Evolutionary conservation across 257 asterid species (phyloP), one percentile per base, ranked within the genome.

Genomic region (Apocynum venetum): DNA sequence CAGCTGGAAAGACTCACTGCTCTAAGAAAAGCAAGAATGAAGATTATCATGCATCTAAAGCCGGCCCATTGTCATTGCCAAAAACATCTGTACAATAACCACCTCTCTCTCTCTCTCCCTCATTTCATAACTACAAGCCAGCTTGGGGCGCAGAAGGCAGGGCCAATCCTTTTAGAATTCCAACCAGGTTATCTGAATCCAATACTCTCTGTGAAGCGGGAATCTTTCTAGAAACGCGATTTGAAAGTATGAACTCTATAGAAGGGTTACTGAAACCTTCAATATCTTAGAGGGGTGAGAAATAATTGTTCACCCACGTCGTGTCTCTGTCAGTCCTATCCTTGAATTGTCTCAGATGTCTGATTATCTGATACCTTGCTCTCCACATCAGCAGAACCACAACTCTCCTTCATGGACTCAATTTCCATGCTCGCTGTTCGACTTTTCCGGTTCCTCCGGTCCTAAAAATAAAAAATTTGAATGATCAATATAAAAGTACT

Each of bases 381-480:
- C 80, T 91, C 93, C 76, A 65, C 77, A 75, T 91, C 93, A 31
- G 76, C 86, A 51, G 91, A 81, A 40, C 84, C 82, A 46, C 88
- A 76, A 64, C 87, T 76, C 75, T 89, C 96, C 85, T 89, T 88
- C 83, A 87, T 60, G 11, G 92, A 85, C 71, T 89, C 97, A 4
- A 86, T 88, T 36, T 93, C 98, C 89, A 87, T 84, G 92, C 97
- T 91, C 41, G 89, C 66, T 17, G 97, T 86, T 79, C 90, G 81
- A 84, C 90, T 93, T 80, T 84, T 89, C 79, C 89, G 74, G 76
- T 71, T 89, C 84, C 96, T 87, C 49, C 97, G 94, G 65, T 93
- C 97, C 97, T 93, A 88, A 68, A 68, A 44, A 43, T 8, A 6
- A 41, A 17, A 9, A 5, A 11, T 68, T 8, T 2, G 47, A 36